Evolutionary conservation across 768 basidiomycete genomes (phyloP).

Genomic region (Sarcodon sp.): DNA sequence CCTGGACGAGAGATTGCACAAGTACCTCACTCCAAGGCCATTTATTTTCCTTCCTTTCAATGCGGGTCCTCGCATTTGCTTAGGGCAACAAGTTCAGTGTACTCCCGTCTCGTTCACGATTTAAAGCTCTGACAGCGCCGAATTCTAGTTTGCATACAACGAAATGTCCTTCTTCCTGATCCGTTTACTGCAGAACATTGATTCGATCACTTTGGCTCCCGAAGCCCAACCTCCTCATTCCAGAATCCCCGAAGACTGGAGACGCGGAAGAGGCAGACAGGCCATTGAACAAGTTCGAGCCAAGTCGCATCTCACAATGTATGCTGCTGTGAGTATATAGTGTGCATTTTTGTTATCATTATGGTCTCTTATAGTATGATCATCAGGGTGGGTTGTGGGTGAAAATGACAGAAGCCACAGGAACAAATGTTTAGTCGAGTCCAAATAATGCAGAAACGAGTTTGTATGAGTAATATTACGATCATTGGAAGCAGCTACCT

Average conservation of each 20-base stretch:
- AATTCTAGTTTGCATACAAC: conserved; percentile 37
- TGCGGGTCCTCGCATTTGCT: conserved; percentile 45
- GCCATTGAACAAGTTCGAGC: conserved; percentile 36
- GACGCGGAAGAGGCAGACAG: conserved; percentile 29
- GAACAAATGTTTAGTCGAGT: too few relatives aligned
- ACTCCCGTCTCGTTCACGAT: conserved; percentile 10
- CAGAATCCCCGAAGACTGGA: conserved; percentile 35
- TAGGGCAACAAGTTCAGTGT: conserved; percentile 22
- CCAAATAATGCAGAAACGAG: too few relatives aligned
- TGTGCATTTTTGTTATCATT: neutral
- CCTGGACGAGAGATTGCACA: conserved; percentile 44
- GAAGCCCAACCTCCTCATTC: conserved; percentile 32
- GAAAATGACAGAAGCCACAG: conserved; percentile 17
- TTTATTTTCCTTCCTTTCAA: conserved; percentile 41
- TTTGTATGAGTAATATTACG: too few relatives aligned
- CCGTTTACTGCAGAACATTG: conserved; percentile 48
- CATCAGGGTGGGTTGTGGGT: conserved; percentile 43
- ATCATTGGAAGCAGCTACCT: too few relatives aligned
- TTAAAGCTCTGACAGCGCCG: conserved; percentile 12
- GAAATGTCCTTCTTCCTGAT: conserved; percentile 53
- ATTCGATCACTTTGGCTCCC: conserved; percentile 30
- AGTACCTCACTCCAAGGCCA: conserved; percentile 23
- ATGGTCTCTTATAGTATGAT: neutral
- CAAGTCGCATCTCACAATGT: conserved; percentile 44
- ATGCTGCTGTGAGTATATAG: conserved; percentile 24